Evolutionary conservation across 2,329 filamentous ascomycete genomes (phyloP), one percentile per base, ranked within the genome.

Genomic region (Penicillium polonicum): DNA sequence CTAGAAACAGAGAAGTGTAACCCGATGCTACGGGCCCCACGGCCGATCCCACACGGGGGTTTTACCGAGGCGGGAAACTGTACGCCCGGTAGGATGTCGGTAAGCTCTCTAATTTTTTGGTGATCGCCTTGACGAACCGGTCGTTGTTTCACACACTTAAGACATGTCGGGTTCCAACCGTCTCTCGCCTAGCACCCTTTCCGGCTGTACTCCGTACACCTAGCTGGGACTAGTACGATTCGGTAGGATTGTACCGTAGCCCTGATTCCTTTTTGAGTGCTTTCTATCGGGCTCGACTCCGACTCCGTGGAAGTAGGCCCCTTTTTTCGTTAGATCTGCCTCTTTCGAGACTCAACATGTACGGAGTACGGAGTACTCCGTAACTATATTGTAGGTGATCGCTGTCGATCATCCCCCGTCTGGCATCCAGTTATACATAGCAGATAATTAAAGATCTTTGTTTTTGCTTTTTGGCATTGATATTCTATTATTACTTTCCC

Each of bases 111-210:
- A 17, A 51, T 52, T 52, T 17, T 8, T n/a, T 36, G 8, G 33
- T 38, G 41, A 45, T 50, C 36, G 52, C 38, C 19, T 48, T 23
- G 42, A 57, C 43, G 55, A 57, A 65, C 65, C 55, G 60, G 59
- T 63, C 61, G 60, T 53, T 66, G 65, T 66, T 65, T 66, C 64
- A 52, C 50, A 45, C 44, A 31, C n/a, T 49, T 13, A 49, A 49
- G 36, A 36, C 21, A n/a, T 53, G 36, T 36, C 55, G 29, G 52
- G 9, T 57, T 35, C 42, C 13, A 36, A 57, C 38, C 36, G 35
- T 48, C 51, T 29, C 50, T 43, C 12, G 35, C 36, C 19, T 33
- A 36, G 19, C 4, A 15, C n/a, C 8, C 17, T 23, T 53, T 35
- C 29, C 15, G 42, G n/a, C 19, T 12, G 19, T 19, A 4, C 19